phyloP scores from a whole-genome alignment of 2,329 filamentous ascomycete species.

The Triangularia setosa region DNA sequence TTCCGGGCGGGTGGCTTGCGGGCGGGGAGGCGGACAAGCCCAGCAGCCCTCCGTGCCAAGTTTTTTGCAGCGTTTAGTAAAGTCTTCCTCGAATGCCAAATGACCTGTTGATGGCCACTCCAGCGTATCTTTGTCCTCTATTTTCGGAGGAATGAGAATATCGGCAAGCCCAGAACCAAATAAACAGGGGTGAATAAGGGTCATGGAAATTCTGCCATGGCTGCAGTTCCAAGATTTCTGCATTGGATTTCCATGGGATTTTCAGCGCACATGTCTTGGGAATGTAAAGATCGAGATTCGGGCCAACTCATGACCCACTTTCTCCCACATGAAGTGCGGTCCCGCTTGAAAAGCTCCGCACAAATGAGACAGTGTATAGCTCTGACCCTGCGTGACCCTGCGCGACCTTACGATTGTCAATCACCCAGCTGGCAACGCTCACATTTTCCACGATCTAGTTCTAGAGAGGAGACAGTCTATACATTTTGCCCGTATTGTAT shows the following conservation, averaged over 20 bases:
- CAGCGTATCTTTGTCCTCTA: not conserved
- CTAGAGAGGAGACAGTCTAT: too few relatives aligned
- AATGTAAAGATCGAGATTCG: not conserved
- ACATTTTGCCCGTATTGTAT: too few relatives aligned
- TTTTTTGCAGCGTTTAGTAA: not conserved
- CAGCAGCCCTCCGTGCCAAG: not conserved
- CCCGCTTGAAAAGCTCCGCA: not conserved
- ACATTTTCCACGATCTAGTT: too few relatives aligned
- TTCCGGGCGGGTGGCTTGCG: not conserved
- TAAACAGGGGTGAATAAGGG: not conserved
- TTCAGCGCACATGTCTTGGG: not conserved
- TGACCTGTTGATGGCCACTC: too few relatives aligned
- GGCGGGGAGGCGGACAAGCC: not conserved
- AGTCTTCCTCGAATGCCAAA: too few relatives aligned
- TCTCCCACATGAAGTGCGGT: not conserved
- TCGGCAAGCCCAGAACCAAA: not conserved
- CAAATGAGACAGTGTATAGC: not conserved
- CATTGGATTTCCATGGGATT: not conserved
- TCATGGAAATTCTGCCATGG: not conserved
- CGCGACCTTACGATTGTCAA: too few relatives aligned
- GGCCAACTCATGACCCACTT: not conserved
- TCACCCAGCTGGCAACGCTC: too few relatives aligned
- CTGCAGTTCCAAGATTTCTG: not conserved
- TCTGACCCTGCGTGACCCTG: too few relatives aligned
- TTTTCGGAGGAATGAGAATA: not conserved